Evolutionary conservation across 2,329 filamentous ascomycete genomes (phyloP), one percentile per base, ranked within the genome.

Genomic region (Gyromitra esculenta): DNA sequence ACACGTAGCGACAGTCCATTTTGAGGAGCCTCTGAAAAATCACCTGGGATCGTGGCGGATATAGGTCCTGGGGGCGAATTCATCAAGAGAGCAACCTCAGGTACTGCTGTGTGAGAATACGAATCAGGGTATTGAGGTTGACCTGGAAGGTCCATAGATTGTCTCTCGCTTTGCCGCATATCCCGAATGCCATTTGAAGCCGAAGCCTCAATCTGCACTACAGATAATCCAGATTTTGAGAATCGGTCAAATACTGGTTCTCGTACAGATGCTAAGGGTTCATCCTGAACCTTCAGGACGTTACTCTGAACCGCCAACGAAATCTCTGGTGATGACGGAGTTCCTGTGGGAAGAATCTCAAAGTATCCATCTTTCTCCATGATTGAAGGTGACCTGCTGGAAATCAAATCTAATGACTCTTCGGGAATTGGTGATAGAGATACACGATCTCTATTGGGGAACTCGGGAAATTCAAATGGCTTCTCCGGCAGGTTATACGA

Each of bases 391-490:
- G 67, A 41, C 31, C 57, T 71, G 18, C 67, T 70, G 13, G 18
- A 15, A 39, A 13, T 31, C 21, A 50, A 64, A 48, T 65, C 69
- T 7, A 57, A 54, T 35, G 25, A 37, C 50, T 73, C 76, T 11
- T 65, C 64, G n/a, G 54, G 62, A 15, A 65, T 62, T 25, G 73
- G 68, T 5, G 67, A 71, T 13, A 73, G 57, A 9, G 67, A 76
- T 35, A 37, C 41, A 35, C 41, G 60, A 48, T 68, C 37, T 57
- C 73, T 67, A 7, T 39, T 21, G 11, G 59, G 73, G n/a, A 76
- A 64, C 43, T 70, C 43, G 1, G 66, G 39, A 56, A 75, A 59
- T 43, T 60, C 62, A 13, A 66, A 50, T n/a, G 56, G 18, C 18
- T 21, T 48, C 59, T 73, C 50, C 18, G 52, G 48, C 4, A 63